Evolutionary conservation across 306 rosid genomes (phyloP).

Genomic region (Prunus mira): DNA sequence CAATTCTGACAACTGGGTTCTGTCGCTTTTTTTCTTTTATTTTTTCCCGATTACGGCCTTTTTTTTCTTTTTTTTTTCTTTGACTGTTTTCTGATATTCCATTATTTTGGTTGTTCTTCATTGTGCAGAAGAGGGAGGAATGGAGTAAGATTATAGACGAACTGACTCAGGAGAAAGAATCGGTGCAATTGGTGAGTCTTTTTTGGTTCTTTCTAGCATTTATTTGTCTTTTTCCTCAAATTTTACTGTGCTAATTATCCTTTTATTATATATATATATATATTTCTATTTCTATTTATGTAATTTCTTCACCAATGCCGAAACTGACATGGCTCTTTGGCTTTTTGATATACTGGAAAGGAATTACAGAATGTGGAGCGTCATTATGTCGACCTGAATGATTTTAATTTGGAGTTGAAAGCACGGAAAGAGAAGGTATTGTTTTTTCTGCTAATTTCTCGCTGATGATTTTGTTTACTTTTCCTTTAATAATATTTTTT

Average conservation of each 20-base stretch:
- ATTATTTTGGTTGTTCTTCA: neutral
- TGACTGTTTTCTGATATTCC: neutral
- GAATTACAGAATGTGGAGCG: conserved; percentile 38
- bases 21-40: neutral
- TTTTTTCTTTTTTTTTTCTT: neutral
- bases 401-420: conserved; percentile 38
- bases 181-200: conserved; percentile 36
- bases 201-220: neutral
- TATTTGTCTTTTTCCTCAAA: conserved; percentile 4
- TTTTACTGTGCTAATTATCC: neutral
- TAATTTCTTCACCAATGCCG: neutral
- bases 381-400: conserved; percentile 14
- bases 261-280: neutral
- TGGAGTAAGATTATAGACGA: conserved; percentile 26
- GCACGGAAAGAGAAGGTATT: conserved; percentile 42
- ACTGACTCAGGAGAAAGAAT: conserved; percentile 19
- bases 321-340: too few species aligned
- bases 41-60: neutral
- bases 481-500: neutral
- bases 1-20: neutral
- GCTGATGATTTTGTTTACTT: neutral
- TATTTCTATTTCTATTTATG: conserved; percentile 3
- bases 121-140: conserved; percentile 41
- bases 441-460: neutral
- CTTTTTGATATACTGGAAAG: conserved; percentile 22